phyloP scores from a whole-genome alignment of 306 rosid species.

The Cucurbita maxima region DNA sequence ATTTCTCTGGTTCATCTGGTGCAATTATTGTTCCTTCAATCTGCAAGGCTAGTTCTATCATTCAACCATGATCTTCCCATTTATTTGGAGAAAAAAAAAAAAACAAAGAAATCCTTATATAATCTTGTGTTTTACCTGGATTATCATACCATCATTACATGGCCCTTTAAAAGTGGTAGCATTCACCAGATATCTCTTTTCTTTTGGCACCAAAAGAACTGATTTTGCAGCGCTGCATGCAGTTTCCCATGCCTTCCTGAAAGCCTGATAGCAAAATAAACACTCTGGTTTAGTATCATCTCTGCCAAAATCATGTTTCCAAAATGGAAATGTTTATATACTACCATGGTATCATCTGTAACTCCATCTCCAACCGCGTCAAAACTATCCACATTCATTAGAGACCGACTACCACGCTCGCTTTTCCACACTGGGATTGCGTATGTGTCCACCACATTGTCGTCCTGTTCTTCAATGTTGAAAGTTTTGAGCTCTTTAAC shows the following conservation, averaged over 20 bases:
- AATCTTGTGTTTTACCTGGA: conserved; percentile 55
- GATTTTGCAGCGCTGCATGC: conserved; percentile 66
- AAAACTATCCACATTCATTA: conserved; percentile 58
- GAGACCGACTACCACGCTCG: conserved; percentile 71
- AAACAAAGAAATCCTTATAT: background rate
- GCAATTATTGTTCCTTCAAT: conserved; percentile 88
- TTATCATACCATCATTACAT: conserved; percentile 42
- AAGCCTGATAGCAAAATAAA: conserved; percentile 44
- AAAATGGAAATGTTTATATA: background rate
- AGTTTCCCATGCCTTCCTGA: conserved; percentile 63
- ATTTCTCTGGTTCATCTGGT: conserved; percentile 63
- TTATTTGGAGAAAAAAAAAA: background rate
- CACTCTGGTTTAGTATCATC: conserved; percentile 13
- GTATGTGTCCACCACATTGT: conserved; percentile 20
- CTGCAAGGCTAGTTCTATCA: conserved; percentile 14
- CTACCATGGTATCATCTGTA: conserved; percentile 88
- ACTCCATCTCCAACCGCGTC: conserved; percentile 85
- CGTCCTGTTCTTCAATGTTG: conserved; percentile 36
- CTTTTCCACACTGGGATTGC: conserved; percentile 61
- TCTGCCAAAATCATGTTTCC: background rate
- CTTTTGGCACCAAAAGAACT: conserved; percentile 71
- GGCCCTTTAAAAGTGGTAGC: conserved; percentile 80
- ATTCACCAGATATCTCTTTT: conserved; percentile 52
- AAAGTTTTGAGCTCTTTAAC: conserved; percentile 39
- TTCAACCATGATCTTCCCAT: background rate